These are phyloP conservation scores for Rosa hybrid DNA, from an alignment of 331 rosid species.

Conservation along the genomic window DNA sequence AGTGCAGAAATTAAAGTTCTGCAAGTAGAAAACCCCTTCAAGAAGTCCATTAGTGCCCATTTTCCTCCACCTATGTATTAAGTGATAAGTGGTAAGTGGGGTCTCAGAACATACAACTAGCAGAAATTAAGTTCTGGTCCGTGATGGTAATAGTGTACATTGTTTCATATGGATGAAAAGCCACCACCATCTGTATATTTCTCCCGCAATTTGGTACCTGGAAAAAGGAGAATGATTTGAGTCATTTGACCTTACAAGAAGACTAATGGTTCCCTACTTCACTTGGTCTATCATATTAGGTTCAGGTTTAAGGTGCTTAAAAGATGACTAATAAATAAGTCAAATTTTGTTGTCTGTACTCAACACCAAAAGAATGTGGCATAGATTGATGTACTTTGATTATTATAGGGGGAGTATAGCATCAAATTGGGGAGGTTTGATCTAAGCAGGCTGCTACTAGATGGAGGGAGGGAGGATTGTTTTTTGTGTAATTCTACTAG, in stretches of 20 bases:
- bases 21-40: background rate
- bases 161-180: background rate
- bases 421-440: constrained; percentile 14
- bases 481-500: background rate
- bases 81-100: background rate
- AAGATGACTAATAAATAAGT: background rate
- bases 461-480: background rate
- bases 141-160: background rate
- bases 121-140: background rate
- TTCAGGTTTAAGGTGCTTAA: background rate
- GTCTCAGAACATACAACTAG: background rate
- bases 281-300: background rate
- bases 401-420: constrained; percentile 2
- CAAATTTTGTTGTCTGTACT: background rate
- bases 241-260: background rate
- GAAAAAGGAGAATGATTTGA: background rate
- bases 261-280: background rate
- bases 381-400: background rate
- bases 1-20: constrained; percentile 1
- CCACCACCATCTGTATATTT: background rate
- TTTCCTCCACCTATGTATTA: background rate
- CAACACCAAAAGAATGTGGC: background rate
- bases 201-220: background rate
- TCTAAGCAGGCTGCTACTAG: constrained; percentile 3
- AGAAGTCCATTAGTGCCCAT: background rate